phyloP scores from a whole-genome alignment of 225 moss, liverwort and hornwort species.

The Polytrichum formosum region DNA sequence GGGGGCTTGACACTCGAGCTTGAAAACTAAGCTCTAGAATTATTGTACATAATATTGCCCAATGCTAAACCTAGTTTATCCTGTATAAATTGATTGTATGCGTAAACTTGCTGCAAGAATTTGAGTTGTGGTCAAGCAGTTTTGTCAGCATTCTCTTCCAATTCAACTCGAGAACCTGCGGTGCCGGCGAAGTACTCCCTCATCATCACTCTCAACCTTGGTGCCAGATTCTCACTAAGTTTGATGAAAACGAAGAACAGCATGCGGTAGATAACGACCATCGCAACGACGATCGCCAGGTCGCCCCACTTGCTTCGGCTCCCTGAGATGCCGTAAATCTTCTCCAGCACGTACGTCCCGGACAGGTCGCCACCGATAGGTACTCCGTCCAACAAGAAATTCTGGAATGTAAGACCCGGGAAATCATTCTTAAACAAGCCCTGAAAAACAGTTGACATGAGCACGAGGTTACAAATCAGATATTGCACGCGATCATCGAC shows the following conservation, averaged over 20 bases:
- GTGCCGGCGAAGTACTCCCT: neutral
- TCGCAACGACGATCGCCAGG: constrained; percentile 8
- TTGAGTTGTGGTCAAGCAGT: neutral
- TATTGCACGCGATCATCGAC: no score
- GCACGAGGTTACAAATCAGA: no score
- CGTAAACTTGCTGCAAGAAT: no score
- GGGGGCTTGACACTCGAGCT: no score
- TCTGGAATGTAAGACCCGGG: constrained; percentile 9
- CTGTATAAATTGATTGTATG: no score
- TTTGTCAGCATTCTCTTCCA: neutral
- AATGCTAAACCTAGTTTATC: no score
- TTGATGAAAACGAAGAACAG: constrained; percentile 22
- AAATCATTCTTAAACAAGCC: constrained; percentile 21
- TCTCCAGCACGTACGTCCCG: constrained; percentile 12
- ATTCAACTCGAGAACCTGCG: neutral
- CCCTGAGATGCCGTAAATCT: constrained; percentile 1
- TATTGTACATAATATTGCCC: no score
- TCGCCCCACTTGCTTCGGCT: constrained; percentile 9
- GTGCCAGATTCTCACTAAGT: constrained; percentile 18
- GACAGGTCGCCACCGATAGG: constrained; percentile 11
- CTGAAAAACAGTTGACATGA: constrained; percentile 8
- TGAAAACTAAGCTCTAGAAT: no score
- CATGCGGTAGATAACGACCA: constrained; percentile 9
- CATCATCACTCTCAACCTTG: neutral
- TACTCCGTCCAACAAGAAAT: constrained; percentile 4